These are phyloP conservation scores for Musa acuminata DNA, from an alignment of 176 grass and related monocot genomes.

Conservation along the genomic window DNA sequence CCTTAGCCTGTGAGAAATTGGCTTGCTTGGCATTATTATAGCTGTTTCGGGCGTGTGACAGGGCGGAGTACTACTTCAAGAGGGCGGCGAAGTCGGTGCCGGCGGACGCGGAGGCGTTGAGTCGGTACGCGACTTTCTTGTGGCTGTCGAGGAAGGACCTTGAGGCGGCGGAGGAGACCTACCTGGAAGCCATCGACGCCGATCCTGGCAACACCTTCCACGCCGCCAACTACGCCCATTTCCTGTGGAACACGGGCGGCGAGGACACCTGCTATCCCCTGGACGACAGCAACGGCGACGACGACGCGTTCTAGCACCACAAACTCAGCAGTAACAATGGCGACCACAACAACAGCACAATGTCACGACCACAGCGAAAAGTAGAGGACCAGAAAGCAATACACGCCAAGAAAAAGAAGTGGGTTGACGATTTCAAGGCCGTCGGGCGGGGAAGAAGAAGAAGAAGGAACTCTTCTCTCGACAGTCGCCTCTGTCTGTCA, in stretches of 20 bases:
- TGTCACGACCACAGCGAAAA: too few relatives aligned
- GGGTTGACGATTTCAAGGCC: too few relatives aligned
- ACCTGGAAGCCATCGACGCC: conserved; percentile 19
- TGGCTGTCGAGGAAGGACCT: conserved; percentile 18
- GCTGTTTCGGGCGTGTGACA: neutral
- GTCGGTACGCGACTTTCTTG: conserved; percentile 14
- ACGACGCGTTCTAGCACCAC: neutral
- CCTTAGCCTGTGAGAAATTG: too few relatives aligned
- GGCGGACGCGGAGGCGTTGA: conserved; percentile 15
- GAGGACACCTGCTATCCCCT: conserved; percentile 25
- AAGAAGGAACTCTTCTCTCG: too few relatives aligned
- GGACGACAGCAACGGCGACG: neutral
- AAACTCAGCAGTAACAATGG: neutral
- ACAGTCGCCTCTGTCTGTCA: too few relatives aligned
- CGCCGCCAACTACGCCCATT: conserved; percentile 25
- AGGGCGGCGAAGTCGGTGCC: conserved; percentile 5
- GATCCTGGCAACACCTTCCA: conserved; percentile 22
- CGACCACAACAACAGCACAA: too few relatives aligned
- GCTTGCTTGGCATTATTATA: neutral
- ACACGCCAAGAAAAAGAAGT: too few relatives aligned
- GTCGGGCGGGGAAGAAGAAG: too few relatives aligned
- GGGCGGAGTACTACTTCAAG: conserved; percentile 28
- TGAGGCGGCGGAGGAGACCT: conserved; percentile 16
- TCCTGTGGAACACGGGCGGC: conserved; percentile 24
- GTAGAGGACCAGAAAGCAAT: too few relatives aligned